Conservation (phyloP, 805 yeast species). For the Diddensiella transvaalensis region DNA sequence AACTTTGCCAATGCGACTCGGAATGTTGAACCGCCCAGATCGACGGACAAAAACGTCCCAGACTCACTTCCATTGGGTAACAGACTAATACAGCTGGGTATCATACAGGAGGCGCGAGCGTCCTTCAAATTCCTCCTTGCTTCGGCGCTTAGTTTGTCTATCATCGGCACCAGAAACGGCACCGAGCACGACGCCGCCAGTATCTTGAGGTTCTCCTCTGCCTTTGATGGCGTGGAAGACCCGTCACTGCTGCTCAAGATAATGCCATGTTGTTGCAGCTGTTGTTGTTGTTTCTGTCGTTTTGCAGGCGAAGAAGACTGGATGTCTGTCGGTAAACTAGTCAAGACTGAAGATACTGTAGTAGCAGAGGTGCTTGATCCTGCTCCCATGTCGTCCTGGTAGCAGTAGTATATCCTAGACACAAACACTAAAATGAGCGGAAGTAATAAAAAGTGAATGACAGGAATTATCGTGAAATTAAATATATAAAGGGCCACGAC, state of each 20-base stretch:
- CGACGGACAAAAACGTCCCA: slow-evolving; percentile 78
- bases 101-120: slow-evolving; percentile 46
- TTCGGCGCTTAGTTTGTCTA: slow-evolving; percentile 13
- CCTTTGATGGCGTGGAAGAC: background rate
- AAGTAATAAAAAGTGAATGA: background rate
- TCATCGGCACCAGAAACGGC: slow-evolving; percentile 14
- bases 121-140: slow-evolving; percentile 9
- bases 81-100: slow-evolving; percentile 74
- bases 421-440: background rate
- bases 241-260: background rate
- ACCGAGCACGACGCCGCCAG: slow-evolving; percentile 1
- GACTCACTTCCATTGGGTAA: slow-evolving; percentile 75
- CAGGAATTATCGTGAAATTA: background rate
- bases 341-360: background rate
- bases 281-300: background rate
- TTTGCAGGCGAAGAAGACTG: background rate
- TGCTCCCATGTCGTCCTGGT: no score
- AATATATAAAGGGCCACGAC: no score
- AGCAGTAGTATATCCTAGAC: no score
- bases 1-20: slow-evolving; percentile 80
- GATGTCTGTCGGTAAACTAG: background rate
- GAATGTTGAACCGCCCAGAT: slow-evolving; percentile 88
- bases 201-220: slow-evolving; percentile 4
- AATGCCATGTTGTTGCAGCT: background rate
- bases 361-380: background rate